Percentiles rank a stretch among this genome's conserved stretches.
phyloP scores from a whole-genome alignment of 345 rosid species.

The Cardamine occulta region DNA sequence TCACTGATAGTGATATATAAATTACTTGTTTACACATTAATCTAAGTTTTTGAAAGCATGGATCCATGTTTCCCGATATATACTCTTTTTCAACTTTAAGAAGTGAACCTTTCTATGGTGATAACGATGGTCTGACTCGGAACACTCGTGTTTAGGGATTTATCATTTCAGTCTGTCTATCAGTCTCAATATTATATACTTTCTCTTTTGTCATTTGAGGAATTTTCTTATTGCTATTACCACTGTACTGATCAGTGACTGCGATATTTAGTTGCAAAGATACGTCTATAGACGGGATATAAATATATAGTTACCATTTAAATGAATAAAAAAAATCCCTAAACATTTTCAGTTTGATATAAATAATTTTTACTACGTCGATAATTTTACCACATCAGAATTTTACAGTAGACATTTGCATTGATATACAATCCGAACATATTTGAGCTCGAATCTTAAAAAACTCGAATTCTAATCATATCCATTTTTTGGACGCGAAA shows the following conservation, averaged over 20 bases:
- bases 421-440: neutral
- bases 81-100: constrained; percentile 23
- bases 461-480: constrained; percentile 13
- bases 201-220: neutral
- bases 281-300: no score
- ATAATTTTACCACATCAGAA: constrained; percentile 2
- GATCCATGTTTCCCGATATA: constrained; percentile 45
- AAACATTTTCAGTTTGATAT: neutral
- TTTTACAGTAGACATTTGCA: neutral
- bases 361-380: neutral
- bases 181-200: neutral
- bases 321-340: no score
- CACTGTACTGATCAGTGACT: constrained; percentile 4
- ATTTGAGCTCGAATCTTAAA: neutral
- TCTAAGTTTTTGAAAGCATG: constrained; percentile 38
- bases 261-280: neutral
- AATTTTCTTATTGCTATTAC: neutral
- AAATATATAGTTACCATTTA: neutral
- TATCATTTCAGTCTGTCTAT: constrained; percentile 23
- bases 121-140: constrained; percentile 34
- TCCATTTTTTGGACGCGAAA: constrained; percentile 6
- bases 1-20: neutral
- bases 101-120: constrained; percentile 39
- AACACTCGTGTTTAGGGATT: constrained; percentile 33
- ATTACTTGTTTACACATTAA: constrained; percentile 43